A percentile compares a stretch with the other conserved stretches of the same genome.
Evolutionary conservation across 345 rosid genomes (phyloP).

Genomic region (Kandelia obovata): DNA sequence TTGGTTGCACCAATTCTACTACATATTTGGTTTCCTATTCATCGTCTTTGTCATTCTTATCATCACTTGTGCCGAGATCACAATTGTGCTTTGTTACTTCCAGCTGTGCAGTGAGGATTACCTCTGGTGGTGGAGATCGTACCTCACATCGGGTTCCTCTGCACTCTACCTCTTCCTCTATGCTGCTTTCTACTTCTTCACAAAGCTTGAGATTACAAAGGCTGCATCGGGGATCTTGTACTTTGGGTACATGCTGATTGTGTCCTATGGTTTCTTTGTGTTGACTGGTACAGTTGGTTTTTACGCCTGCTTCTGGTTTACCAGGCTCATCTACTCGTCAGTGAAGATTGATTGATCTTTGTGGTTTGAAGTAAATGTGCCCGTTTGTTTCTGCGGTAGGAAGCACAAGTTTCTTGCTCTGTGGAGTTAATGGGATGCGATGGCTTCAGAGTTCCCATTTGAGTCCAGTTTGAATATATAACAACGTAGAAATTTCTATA

Average conservation of each 20-base stretch:
- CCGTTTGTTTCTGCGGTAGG: not conserved
- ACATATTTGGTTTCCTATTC: constrained; percentile 90
- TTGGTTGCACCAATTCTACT: constrained; percentile 91
- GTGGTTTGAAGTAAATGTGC: not conserved
- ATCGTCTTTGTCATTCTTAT: constrained; percentile 71
- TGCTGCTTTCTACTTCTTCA: constrained; percentile 82
- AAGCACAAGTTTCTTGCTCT: constrained; percentile 4
- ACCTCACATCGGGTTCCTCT: constrained; percentile 82
- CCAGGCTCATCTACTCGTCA: constrained; percentile 80
- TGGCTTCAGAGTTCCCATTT: not conserved
- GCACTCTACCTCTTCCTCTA: constrained; percentile 86
- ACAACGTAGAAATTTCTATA: constrained; percentile 24
- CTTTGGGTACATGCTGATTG: constrained; percentile 87
- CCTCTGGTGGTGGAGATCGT: constrained; percentile 98
- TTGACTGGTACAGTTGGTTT: constrained; percentile 80
- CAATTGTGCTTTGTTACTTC: constrained; percentile 87
- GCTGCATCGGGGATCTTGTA: constrained; percentile 70
- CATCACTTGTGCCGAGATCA: constrained; percentile 86
- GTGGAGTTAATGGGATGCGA: constrained; percentile 5
- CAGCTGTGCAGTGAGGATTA: constrained; percentile 95
- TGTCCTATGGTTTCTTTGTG: constrained; percentile 72
- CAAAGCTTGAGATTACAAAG: constrained; percentile 85
- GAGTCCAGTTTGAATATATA: constrained; percentile 24
- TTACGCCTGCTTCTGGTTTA: constrained; percentile 90
- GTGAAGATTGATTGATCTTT: constrained; percentile 61